Conservation (phyloP, 2,329 filamentous ascomycete genomes). For the Colletotrichum ledebouriae region DNA sequence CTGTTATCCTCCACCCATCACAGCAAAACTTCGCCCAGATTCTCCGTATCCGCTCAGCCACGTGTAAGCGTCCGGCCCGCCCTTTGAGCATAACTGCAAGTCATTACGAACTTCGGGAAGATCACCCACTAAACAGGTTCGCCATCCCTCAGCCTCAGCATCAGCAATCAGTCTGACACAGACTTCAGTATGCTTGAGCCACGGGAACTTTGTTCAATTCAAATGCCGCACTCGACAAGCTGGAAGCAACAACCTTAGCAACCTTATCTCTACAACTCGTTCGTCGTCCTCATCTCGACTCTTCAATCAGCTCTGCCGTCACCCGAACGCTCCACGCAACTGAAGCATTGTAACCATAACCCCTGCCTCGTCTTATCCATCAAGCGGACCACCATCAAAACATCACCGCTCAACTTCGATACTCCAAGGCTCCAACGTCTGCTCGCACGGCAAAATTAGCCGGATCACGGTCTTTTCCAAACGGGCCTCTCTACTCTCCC, state of each 20-base stretch:
- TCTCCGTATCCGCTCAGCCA: no score
- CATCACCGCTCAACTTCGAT: slow-evolving; percentile 1
- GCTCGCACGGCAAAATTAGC: slow-evolving; percentile 28
- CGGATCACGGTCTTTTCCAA: slow-evolving; percentile 15
- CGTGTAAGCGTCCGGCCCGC: no score
- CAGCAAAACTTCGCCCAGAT: no score
- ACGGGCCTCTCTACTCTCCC: slow-evolving; percentile 5
- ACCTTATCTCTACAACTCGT: slow-evolving; percentile 1
- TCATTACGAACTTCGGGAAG: not conserved
- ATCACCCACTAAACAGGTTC: slow-evolving; percentile 33
- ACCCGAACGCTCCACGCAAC: slow-evolving; percentile 19
- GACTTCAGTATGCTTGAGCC: not conserved
- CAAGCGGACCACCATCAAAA: slow-evolving; percentile 12
- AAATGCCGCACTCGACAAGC: slow-evolving; percentile 11
- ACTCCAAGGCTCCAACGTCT: slow-evolving; percentile 17
- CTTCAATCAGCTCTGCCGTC: slow-evolving; percentile 8
- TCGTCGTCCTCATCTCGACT: slow-evolving; percentile 2
- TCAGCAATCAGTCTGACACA: slow-evolving; percentile 31
- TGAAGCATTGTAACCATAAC: slow-evolving; percentile 18
- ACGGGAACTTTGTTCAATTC: not conserved
- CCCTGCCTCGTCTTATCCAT: slow-evolving; percentile 12
- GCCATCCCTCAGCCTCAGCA: slow-evolving; percentile 21
- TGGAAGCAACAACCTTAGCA: not conserved
- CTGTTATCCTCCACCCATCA: slow-evolving; percentile 3
- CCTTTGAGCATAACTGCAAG: no score